Base-by-base conservation (phyloP, 1,139 yeast species). In the Lodderomyces beijingensis region DNA sequence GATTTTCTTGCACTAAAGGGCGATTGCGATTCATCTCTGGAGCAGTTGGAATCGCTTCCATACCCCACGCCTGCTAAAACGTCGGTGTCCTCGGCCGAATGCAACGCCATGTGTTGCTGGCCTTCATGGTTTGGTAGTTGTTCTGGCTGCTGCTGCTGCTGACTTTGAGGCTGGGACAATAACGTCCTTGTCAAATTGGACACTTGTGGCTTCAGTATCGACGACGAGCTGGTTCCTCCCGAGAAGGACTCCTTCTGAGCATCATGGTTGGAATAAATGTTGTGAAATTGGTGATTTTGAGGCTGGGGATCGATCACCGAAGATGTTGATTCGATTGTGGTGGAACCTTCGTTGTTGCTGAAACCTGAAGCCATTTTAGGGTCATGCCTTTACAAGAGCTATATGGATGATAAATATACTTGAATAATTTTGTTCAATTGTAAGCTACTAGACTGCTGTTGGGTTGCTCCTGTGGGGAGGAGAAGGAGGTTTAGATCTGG, bases 151-250 rank as follows among this genome's bases (percentile, higher is more conserved):
- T 23, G 25, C n/a, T 9, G 40, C 19, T 27, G 49, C 33, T 26
- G 23, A 12, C 8, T 32, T 16, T 3, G 34, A 19, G 3, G 38
- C 18, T 19, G 11, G 23, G 57, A 51, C 43, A 61, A 48, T 37
- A 63, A 51, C 37, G 60, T 65, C 38, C 55, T 62, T 31, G 73
- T 66, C 35, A 66, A 49, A 43, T 66, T 66, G 24, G 72, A 65
- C 21, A 61, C 51, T 31, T 51, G 50, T 25, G 50, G 45, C 20
- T 34, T 43, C 7, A 23, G 12, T 10, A 14, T 14, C 7, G 25
- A 23, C 8, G 25, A 6, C 6, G 25, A n/a, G 14, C 10, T 19
- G 7, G 25, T 10, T 23, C 14, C 7, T 7, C n/a, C 6, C 12
- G n/a, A 23, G 7, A 7, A 6, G 25, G 25, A n/a, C 14, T 23